Percentiles rank a stretch among this genome's conserved stretches.
These are phyloP conservation scores for Caryopteris hybrid DNA, from an alignment of 305 asterid genomes.

Conservation along the genomic window DNA sequence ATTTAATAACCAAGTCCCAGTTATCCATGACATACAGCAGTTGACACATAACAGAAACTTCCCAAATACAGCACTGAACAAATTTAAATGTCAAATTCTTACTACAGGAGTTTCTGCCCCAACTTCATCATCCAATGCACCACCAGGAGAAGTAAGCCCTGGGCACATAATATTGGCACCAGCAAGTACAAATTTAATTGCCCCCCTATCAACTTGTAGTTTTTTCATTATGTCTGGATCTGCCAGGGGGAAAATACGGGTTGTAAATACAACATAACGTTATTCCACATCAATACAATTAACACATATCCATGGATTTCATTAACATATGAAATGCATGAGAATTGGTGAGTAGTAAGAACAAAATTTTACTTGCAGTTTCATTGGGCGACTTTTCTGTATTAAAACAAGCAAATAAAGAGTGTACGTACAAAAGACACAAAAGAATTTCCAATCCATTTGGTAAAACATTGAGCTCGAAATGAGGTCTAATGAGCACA, in stretches of 20 bases:
- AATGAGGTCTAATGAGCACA: not conserved
- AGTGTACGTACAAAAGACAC: not conserved
- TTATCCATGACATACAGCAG: not conserved
- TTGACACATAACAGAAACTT: not conserved
- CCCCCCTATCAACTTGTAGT: conserved; percentile 96
- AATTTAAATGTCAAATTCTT: conserved; percentile 20
- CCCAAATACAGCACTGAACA: conserved; percentile 14
- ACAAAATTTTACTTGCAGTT: not conserved
- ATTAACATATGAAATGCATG: not conserved
- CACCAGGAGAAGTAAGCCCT: conserved; percentile 98
- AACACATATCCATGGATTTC: not conserved
- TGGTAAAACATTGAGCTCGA: not conserved
- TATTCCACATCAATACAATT: not conserved
- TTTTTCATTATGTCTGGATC: conserved; percentile 97
- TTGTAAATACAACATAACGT: not conserved
- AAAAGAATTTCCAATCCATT: not conserved
- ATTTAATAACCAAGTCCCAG: not conserved
- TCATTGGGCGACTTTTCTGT: not conserved
- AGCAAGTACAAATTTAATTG: conserved; percentile 85
- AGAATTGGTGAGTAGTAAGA: not conserved
- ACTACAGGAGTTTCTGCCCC: conserved; percentile 91
- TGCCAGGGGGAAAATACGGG: conserved; percentile 31
- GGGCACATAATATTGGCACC: conserved; percentile 99
- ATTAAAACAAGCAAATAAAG: not conserved
- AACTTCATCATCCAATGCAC: conserved; percentile 88